Conservation (phyloP, 768 basidiomycete species). For the Leucosporidium yakuticum region DNA sequence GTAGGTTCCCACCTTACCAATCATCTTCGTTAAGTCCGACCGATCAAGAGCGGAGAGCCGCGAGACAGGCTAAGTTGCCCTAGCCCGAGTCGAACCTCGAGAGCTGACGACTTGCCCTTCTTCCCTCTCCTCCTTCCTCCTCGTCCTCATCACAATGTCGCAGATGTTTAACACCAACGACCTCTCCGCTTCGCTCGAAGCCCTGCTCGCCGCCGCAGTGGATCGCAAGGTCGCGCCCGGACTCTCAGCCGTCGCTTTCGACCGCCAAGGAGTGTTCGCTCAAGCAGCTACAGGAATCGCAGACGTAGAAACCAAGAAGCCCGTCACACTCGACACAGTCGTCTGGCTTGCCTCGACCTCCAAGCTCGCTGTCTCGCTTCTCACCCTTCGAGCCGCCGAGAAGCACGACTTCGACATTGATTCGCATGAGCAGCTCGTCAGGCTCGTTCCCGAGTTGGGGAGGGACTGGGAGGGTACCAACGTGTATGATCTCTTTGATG, state of each 20-base stretch:
- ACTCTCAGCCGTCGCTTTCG: slow-evolving; percentile 14
- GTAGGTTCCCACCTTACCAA: too few relatives aligned
- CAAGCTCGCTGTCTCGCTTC: slow-evolving; percentile 7
- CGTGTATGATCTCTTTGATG: slow-evolving; percentile 12
- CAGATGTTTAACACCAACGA: too few relatives aligned
- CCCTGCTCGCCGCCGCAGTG: slow-evolving; percentile 7
- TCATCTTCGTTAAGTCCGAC: too few relatives aligned
- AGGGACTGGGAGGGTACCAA: background rate
- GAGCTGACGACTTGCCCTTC: too few relatives aligned
- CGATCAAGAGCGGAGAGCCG: too few relatives aligned
- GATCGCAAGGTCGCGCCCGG: slow-evolving; percentile 6
- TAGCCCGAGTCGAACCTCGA: too few relatives aligned
- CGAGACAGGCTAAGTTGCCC: too few relatives aligned
- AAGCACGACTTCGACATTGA: slow-evolving; percentile 16
- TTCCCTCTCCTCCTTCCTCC: too few relatives aligned
- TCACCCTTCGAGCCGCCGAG: slow-evolving; percentile 12
- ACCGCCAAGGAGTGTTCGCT: background rate
- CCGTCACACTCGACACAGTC: background rate
- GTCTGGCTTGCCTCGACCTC: background rate
- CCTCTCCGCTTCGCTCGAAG: slow-evolving; percentile 2
- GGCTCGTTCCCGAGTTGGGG: slow-evolving; percentile 21
- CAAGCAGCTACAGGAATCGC: background rate
- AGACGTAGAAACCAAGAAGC: background rate
- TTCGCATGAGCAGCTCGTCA: slow-evolving; percentile 18
- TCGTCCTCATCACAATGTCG: too few relatives aligned